Evolutionary conservation across 441 rosid species (phyloP), one percentile per base, ranked within the genome.

Genomic region (Geranium incanum): DNA sequence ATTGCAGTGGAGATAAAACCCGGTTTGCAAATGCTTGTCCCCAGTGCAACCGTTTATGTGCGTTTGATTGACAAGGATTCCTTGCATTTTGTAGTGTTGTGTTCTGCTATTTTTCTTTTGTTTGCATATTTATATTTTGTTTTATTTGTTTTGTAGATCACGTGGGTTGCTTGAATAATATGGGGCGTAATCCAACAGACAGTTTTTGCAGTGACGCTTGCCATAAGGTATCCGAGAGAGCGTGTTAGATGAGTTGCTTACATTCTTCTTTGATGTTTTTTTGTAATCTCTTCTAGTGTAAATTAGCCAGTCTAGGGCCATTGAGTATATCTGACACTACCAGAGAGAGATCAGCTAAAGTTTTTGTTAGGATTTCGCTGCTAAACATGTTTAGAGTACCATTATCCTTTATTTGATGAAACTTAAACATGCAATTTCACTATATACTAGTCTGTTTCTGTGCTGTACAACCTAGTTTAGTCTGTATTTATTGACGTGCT

Each of bases 31-130:
- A 76, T 37, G 41, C 69, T 60, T 82, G 85, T 68, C 69, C 78
- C 70, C 85, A 82, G 75, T 82, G 85, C 72, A 57, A 71, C 55
- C 81, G 83, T 3, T 52, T 71, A 52, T 80, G 85, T 82, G 71
- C 64, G 85, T 76, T 72, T 68, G 43, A 33, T 71, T 67, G 64
- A 3, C 43, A 73, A 63, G 66, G 45, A 62, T 18, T 4, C 3
- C 6, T 19, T 73, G 21, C 59, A 64, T 59, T 19, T 19, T 18
- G 19, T 59, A 28, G 21, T 59, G 23, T 59, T 6, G 65, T 23
- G 65, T 28, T 36, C 39, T 50, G 7, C 60, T 19, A 23, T 76
- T 33, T 72, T 28, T 18, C 36, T 64, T 28, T 71, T 5, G 65
- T 23, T 59, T 21, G 13, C 33, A 21, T 37, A 67, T 55, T 67